Base-by-base conservation (phyloP, 2,329 filamentous ascomycete genomes). In the Nemania diffusa region DNA sequence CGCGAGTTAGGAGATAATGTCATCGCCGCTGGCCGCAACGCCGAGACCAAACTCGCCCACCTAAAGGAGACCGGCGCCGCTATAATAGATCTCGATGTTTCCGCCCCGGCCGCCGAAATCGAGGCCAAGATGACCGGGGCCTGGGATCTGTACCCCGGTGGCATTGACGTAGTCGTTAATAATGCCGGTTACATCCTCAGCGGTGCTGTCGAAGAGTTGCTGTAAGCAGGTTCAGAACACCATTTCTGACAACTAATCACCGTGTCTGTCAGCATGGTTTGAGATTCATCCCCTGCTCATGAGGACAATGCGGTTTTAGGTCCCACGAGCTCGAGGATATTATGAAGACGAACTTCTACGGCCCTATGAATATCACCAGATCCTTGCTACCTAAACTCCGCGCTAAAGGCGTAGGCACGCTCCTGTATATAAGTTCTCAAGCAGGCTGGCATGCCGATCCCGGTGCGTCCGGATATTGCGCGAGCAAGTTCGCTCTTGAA, bases 1-100 rank as follows among this genome's bases (percentile, higher is more conserved):
- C 71, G 79, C 6, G 73, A 75, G 24, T 69, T 71, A 3, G 81
- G 80, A 0, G 77, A 82, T 50, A 78, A 79, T 32, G 78, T 82
- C 17, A 79, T 83, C 56, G 81, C 81, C 0, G 81, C 81, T 1
- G 80, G 79, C 0, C 79, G 81, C 1, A 77, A 79, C 32, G 75
- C 78, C 0, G 75, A 77, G 5, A 69, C 57, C 7, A 77, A 69
- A 26, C 74, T 80, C 6, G 61, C 74, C 40, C 71, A 81, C 24
- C 78, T 83, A n/a, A 69, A 75, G 29, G 72, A 72, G n/a, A 79
- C 75, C 1, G 77, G 72, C 27, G 74, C 77, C 0, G 69, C 71
- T 29, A 74, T 78, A 11, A 20, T 78, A 1, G 74, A 78, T n/a
- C 72, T 79, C 7, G 74, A 77, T 27, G 75, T 78, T 11, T 67